Base-by-base conservation (phyloP, 495 filamentous ascomycete genomes). In the Aspergillus carlsbadensis region DNA sequence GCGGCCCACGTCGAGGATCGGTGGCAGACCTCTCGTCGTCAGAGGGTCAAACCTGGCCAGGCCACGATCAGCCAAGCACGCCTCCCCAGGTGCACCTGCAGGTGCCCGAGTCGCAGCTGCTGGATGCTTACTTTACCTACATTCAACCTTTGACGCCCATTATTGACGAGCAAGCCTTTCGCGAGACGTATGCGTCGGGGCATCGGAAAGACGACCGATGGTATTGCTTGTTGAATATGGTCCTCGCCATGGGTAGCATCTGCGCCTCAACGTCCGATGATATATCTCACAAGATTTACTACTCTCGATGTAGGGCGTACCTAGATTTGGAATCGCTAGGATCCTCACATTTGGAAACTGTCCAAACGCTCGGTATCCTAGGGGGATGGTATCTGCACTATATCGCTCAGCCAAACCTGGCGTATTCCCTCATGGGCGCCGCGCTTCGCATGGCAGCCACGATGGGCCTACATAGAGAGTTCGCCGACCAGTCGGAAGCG, bases 381-480 rank as follows among this genome's bases (percentile, higher is more conserved):
- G 84, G 85, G 43, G 88, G 88, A 18, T 89, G 85, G 75, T 92
- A 92, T 63, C 79, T 90, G 54, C 88, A 92, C 70, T 92, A 90
- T 66, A 82, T 87, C 60, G 89, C 88, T 69, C 81, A 88, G 35
- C 88, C 88, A 17, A 91, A 91, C 66, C 83, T 90, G 72, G 88
- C 87, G 29, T 71, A 69, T 24, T 65, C 65, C 13, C 63, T 72
- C 5, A 71, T 73, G 67, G 88, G 71, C 3, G 65, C 64, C 4
- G 65, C 71, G 11, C 41, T 74, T 44, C 71, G 71, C 39, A 74
- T 74, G 71, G 71, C 71, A 13, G 67, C 65, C 6, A 62, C 69
- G 3, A 78, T 92, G 37, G 89, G 89, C 2, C 74, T 93, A 3
- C 89, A 93, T 66, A 81, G 88, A 51, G 88, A 92, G 69, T 85